Evolutionary conservation across 2,329 filamentous ascomycete genomes (phyloP).

Genomic region (Arthrobotrys sinensis): DNA sequence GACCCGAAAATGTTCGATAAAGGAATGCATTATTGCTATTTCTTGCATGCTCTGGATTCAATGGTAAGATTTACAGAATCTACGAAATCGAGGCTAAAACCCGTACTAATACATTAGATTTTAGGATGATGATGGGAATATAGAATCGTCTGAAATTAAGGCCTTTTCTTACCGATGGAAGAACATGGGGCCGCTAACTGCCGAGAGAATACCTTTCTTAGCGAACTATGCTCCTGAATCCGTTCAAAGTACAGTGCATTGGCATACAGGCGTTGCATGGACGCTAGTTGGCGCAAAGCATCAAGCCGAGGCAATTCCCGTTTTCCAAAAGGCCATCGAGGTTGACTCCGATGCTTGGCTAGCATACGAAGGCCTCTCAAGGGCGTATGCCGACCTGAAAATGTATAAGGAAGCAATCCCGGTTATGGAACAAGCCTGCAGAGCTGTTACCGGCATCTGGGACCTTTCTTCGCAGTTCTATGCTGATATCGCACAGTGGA

Average conservation of each 20-base stretch:
- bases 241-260: background rate
- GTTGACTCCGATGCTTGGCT: slow-evolving; percentile 2
- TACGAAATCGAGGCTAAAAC: too few species aligned
- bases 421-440: slow-evolving; percentile 4
- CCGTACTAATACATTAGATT: background rate
- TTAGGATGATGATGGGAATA: slow-evolving; percentile 4
- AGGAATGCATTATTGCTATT: slow-evolving; percentile 9
- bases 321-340: background rate
- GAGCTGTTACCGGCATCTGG: background rate
- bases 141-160: background rate
- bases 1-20: slow-evolving; percentile 1
- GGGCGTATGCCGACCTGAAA: background rate
- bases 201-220: background rate
- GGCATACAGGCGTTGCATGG: background rate
- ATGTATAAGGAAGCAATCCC: slow-evolving; percentile 16
- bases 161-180: slow-evolving; percentile 10
- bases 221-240: slow-evolving; percentile 1
- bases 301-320: background rate
- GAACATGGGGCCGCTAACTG: background rate
- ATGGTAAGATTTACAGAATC: background rate
- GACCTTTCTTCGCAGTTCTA: background rate
- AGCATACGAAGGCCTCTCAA: slow-evolving; percentile 2
- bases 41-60: slow-evolving; percentile 2
- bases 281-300: background rate
- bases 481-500: slow-evolving; percentile 10